Evolutionary conservation across 768 basidiomycete species (phyloP), one percentile per base, ranked within the genome.

Genomic region (Mycena amicta): DNA sequence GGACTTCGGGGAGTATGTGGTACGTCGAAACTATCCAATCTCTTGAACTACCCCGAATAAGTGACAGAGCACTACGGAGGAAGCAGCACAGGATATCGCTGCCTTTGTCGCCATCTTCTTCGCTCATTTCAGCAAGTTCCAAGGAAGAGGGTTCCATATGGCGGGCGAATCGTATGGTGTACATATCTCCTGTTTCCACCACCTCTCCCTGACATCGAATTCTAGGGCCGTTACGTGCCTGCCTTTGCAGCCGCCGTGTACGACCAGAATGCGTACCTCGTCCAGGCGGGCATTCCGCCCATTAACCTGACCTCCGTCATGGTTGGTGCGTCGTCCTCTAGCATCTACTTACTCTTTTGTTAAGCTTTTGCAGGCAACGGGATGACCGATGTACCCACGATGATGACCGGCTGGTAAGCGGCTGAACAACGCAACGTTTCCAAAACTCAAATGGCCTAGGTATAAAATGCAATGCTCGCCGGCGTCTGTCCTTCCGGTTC

Each of bases 31-130:
- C 18, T 16, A 28, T 26, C 15, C 28, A 13, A 56, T 16, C 13
- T 30, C 3, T 37, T 23, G 3, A 26, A 12, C 0, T 49, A 27
- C 2, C 26, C 20, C 43, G 6, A 5, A 23, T 15, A 8, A 13
- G 43, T 45, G 22, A 15, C 49, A 82, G 80, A 75, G 75, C 54
- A 83, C 77, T 5, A 83, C 82, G 0, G 76, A 81, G 59, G 80
- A 84, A 45, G 84, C 81, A 5, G 81, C 82, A 1, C 70, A 75
- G 39, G 83, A 86, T 53, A 78, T 85, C 12, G 80, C 82, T 3
- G 78, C 82, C 1, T 85, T 85, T 56, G 71, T 84, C 1, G 71
- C 75, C 18, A 79, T 86, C 53, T 84, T 85, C 68, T 84, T 84
- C 40, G 80, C 83, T 58, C 73, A 79, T 31, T 85, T 86, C 64